Conservation (phyloP, 2,329 filamentous ascomycete genomes). For the Ophiostoma quercus region DNA sequence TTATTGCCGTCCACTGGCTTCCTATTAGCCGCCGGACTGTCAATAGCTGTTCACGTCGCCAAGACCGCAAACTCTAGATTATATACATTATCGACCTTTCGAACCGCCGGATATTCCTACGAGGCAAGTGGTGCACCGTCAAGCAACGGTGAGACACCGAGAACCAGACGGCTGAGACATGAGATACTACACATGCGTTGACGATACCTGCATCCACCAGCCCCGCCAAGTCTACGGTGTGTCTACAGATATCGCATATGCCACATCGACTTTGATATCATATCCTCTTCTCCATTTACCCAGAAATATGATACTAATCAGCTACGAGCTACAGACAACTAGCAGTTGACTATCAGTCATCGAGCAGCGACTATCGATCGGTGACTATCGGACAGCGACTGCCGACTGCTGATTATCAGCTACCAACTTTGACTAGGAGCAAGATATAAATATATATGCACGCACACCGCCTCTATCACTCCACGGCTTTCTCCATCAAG, state of each 20-base stretch:
- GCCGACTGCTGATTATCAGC: neutral
- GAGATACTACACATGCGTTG: constrained; percentile 1
- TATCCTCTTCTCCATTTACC: neutral
- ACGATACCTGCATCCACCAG: constrained; percentile 1
- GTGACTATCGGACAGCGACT: neutral
- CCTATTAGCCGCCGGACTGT: neutral
- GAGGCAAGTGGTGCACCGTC: neutral
- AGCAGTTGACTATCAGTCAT: neutral
- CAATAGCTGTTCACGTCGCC: neutral
- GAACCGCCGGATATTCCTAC: neutral
- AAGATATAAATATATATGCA: constrained; percentile 11
- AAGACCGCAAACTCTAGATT: neutral
- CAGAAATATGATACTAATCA: neutral
- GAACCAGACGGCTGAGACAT: neutral
- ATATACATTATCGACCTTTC: neutral
- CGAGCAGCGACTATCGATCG: too few species aligned
- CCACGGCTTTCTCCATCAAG: neutral
- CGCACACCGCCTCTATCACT: constrained; percentile 2
- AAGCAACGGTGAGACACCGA: neutral
- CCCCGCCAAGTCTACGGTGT: neutral
- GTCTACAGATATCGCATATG: neutral
- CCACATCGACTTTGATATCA: neutral
- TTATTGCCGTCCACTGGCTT: neutral
- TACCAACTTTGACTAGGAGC: neutral
- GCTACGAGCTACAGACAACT: neutral